Evolutionary conservation across 495 filamentous ascomycete genomes (phyloP), one percentile per base, ranked within the genome.

Genomic region (Aspergillus affinis): DNA sequence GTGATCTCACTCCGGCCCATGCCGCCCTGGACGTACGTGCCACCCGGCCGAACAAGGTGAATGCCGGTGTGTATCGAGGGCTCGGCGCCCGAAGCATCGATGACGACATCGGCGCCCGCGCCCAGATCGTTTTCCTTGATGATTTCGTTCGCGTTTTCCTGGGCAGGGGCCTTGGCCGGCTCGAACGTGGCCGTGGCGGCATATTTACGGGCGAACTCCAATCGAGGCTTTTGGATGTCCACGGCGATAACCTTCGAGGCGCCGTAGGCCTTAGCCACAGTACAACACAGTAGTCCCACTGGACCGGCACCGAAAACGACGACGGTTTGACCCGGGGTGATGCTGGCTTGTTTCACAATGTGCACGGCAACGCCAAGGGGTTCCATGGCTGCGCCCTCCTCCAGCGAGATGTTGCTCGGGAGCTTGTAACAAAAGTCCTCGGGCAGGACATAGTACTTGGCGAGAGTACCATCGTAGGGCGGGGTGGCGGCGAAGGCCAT

Each of bases 21-120:
- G 17, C 84, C 85, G 48, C 79, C 82, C 65, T 88, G 84, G 3
- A 87, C 83, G 60, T 82, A 86, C 6, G 77, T 84, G 13, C 84
- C 83, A 9, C 83, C 82, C 55, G 71, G 75, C 41, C 76, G 78
- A 10, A 82, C 67, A 29, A 78, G 77, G 56, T 83, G 74, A 27
- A 84, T 78, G 7, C 81, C 83, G 0, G 79, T 79, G 61, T 82
- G 75, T 18, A 86, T 78, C 9, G 77, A 82, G 13, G 77, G 63
- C 58, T 82, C 82, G 1, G 77, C 82, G 0, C 83, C 84, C 0
- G 82, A 84, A 26, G 82, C 83, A 58, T 86, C 84, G 51, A 86
- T 78, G 1, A 80, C 82, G 9, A 80, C 78, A 69, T 87, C 83
- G 3, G 80, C 79, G 10, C 83, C 84, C 19, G 75, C 59, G 0